Evolutionary conservation across 345 rosid genomes (phyloP).

Genomic region (Hypericum androsaemum): DNA sequence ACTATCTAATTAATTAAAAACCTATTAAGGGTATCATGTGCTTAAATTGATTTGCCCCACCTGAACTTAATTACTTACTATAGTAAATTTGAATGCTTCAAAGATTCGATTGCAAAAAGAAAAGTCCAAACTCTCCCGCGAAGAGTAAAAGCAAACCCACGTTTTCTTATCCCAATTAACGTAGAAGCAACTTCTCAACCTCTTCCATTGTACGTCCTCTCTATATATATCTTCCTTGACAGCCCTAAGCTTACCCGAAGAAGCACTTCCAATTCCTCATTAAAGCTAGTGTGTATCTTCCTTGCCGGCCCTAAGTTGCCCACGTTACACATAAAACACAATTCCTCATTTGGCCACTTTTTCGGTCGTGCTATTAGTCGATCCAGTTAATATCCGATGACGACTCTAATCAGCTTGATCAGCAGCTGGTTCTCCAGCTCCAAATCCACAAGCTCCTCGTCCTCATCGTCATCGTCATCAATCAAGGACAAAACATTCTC

Average conservation of each 20-base stretch:
- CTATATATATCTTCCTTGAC: slow-evolving; percentile 10
- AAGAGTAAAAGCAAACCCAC: slow-evolving; percentile 18
- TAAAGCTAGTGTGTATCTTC: neutral
- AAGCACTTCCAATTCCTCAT: slow-evolving; percentile 1
- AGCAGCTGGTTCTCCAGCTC: too few species aligned
- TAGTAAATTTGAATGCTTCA: slow-evolving; percentile 1
- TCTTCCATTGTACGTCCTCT: neutral
- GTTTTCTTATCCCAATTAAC: slow-evolving; percentile 8
- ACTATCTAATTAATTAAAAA: too few species aligned
- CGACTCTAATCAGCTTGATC: too few species aligned
- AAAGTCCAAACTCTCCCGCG: neutral
- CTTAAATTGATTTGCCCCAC: neutral
- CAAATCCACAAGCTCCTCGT: too few species aligned
- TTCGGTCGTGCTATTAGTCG: too few species aligned
- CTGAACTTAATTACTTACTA: neutral
- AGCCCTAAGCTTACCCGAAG: too few species aligned
- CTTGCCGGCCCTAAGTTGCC: neutral
- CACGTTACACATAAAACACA: too few species aligned
- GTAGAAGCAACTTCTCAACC: slow-evolving; percentile 16
- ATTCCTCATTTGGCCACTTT: too few species aligned
- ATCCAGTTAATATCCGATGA: too few species aligned
- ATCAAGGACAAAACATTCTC: slow-evolving; percentile 34
- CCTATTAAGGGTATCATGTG: too few species aligned
- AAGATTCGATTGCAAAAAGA: slow-evolving; percentile 4
- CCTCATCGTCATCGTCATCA: slow-evolving; percentile 4